Conservation (phyloP, 495 filamentous ascomycete genomes). For the Lentithecium fluviatile region DNA sequence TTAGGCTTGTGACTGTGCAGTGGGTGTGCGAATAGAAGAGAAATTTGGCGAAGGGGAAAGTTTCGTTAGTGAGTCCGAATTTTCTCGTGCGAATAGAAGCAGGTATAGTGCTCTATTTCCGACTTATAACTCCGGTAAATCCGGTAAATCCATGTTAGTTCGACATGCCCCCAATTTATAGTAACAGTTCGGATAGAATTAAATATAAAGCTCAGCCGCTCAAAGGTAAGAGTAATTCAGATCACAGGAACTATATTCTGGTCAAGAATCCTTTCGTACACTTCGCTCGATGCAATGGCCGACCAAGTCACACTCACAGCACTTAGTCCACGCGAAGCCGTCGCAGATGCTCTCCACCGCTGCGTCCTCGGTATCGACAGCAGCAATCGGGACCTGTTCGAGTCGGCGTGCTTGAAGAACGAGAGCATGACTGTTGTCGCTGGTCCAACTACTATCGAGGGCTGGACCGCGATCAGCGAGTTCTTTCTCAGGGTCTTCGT, state of each 20-base stretch:
- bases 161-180: background rate
- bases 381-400: slow-evolving; percentile 25
- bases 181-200: slow-evolving; percentile 9
- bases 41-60: no score
- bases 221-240: slow-evolving; percentile 10
- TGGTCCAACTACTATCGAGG: slow-evolving; percentile 14
- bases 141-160: slow-evolving; percentile 15
- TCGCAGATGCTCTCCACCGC: slow-evolving; percentile 34
- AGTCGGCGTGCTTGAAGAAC: slow-evolving; percentile 22
- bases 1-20: slow-evolving; percentile 4
- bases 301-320: slow-evolving; percentile 23
- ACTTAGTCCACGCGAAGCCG: slow-evolving; percentile 28
- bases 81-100: no score
- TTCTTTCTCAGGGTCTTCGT: slow-evolving; percentile 17
- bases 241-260: slow-evolving; percentile 13
- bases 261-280: slow-evolving; percentile 13
- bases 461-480: slow-evolving; percentile 22
- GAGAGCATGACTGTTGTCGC: slow-evolving; percentile 19
- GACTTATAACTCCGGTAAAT: slow-evolving; percentile 19
- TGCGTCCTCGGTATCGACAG: slow-evolving; percentile 30
- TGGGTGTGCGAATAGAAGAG: no score
- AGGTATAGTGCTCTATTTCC: slow-evolving; percentile 2
- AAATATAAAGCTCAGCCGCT: slow-evolving; percentile 18
- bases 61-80: no score
- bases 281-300: slow-evolving; percentile 18